phyloP scores from a whole-genome alignment of 768 basidiomycete species.

The Calvatia gigantea region DNA sequence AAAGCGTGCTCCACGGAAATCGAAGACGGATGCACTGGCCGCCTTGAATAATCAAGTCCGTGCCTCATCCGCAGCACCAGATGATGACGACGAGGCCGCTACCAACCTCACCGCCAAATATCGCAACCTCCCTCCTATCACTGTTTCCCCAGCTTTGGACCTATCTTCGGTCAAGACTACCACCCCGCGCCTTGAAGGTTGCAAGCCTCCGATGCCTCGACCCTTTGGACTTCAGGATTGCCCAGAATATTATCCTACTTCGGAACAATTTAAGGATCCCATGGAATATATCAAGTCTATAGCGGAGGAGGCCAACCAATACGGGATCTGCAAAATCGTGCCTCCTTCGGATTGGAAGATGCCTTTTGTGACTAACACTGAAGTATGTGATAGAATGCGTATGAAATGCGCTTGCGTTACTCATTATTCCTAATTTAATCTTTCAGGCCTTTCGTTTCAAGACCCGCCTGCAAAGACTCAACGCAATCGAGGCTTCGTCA shows the following conservation, averaged over 20 bases:
- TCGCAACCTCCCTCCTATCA: constrained; percentile 53
- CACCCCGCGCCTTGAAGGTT: constrained; percentile 40
- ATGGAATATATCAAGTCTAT: constrained; percentile 90
- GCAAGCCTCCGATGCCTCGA: constrained; percentile 44
- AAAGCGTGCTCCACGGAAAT: constrained; percentile 81
- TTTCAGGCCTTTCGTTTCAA: constrained; percentile 87
- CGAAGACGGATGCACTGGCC: constrained; percentile 83
- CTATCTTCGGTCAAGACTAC: constrained; percentile 69
- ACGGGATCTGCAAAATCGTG: constrained; percentile 94
- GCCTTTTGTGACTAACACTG: constrained; percentile 93
- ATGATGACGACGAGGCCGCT: constrained; percentile 47
- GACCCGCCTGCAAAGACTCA: constrained; percentile 90
- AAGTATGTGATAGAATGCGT: constrained; percentile 50
- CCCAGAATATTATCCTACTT: constrained; percentile 82
- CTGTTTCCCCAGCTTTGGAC: constrained; percentile 61
- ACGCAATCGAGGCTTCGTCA: constrained; percentile 96
- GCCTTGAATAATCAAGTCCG: constrained; percentile 69
- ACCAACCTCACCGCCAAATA: constrained; percentile 47
- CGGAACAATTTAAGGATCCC: constrained; percentile 92
- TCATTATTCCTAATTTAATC: constrained; percentile 32
- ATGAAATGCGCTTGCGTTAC: background rate
- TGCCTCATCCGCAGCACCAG: constrained; percentile 50
- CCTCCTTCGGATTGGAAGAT: constrained; percentile 94
- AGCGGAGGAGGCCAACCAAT: constrained; percentile 62
- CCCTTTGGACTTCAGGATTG: constrained; percentile 89